Conservation (phyloP, 2,329 filamentous ascomycete genomes). For the Stemphylium vesicarium region DNA sequence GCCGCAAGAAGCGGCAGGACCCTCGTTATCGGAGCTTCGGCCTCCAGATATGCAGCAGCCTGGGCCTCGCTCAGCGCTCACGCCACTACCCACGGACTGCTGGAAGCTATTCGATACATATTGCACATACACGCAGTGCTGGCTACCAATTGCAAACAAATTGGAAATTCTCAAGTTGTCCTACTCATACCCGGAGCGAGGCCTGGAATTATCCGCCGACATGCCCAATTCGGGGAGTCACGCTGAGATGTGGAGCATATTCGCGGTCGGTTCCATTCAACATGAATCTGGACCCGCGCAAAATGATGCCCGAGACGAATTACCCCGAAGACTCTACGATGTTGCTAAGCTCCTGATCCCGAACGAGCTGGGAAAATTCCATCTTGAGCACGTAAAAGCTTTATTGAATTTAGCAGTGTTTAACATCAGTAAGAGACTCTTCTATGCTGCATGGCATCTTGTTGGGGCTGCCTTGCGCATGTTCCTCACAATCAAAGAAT, state of each 20-base stretch:
- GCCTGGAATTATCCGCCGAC: slow-evolving; percentile 42
- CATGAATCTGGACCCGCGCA: neutral
- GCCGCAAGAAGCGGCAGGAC: neutral
- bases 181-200: slow-evolving; percentile 58
- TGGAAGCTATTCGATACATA: slow-evolving; percentile 62
- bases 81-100: slow-evolving; percentile 61
- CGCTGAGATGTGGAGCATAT: slow-evolving; percentile 54
- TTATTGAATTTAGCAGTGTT: slow-evolving; percentile 62
- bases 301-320: slow-evolving; percentile 7
- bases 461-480: slow-evolving; percentile 67
- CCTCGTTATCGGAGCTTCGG: neutral
- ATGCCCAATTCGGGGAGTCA: slow-evolving; percentile 45
- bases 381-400: slow-evolving; percentile 50
- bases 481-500: slow-evolving; percentile 50
- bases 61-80: neutral
- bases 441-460: slow-evolving; percentile 66
- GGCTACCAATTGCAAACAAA: slow-evolving; percentile 75
- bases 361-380: slow-evolving; percentile 35
- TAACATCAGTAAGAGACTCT: slow-evolving; percentile 64
- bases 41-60: slow-evolving; percentile 24
- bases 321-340: slow-evolving; percentile 25
- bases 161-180: slow-evolving; percentile 64
- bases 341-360: slow-evolving; percentile 37
- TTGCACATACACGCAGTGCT: slow-evolving; percentile 76
- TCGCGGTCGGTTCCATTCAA: slow-evolving; percentile 48